Evolutionary conservation across 495 filamentous ascomycete species (phyloP).

Genomic region (Penicillium psychrofluorescens): DNA sequence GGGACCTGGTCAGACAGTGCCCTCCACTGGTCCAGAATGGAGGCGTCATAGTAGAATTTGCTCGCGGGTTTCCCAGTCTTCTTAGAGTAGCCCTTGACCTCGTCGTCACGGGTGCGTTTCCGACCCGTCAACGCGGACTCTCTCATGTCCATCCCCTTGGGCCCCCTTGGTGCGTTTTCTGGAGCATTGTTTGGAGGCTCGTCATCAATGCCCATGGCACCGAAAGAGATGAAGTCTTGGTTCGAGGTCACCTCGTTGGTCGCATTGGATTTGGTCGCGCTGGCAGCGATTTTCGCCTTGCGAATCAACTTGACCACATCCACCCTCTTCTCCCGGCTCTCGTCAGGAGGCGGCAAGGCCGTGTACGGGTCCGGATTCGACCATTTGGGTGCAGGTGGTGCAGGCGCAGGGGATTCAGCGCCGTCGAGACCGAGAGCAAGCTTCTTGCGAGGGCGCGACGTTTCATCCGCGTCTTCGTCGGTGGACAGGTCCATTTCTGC

Average conservation of each 20-base stretch:
- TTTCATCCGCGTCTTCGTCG: constrained; percentile 35
- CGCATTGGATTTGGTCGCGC: constrained; percentile 25
- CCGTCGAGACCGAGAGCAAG: constrained; percentile 46
- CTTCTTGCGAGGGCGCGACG: constrained; percentile 39
- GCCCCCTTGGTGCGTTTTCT: constrained; percentile 22
- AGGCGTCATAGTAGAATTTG: constrained; percentile 35
- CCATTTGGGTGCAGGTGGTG: constrained; percentile 58
- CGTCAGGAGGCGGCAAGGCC: constrained; percentile 65
- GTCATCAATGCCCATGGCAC: constrained; percentile 46
- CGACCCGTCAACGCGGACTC: constrained; percentile 40
- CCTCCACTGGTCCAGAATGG: constrained; percentile 53
- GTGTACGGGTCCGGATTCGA: constrained; percentile 94
- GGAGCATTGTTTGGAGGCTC: constrained; percentile 18
- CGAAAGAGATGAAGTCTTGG: constrained; percentile 81
- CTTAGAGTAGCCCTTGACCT: constrained; percentile 46
- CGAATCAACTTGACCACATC: constrained; percentile 83
- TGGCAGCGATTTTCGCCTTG: constrained; percentile 59
- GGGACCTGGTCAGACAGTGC: constrained; percentile 31
- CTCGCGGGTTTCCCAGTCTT: constrained; percentile 36
- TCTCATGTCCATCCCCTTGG: constrained; percentile 7
- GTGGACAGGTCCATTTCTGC: constrained; percentile 54
- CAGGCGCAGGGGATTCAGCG: constrained; percentile 22
- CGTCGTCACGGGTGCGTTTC: constrained; percentile 67
- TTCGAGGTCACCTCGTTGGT: constrained; percentile 51
- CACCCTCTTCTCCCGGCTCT: constrained; percentile 57